These are phyloP conservation scores for Phytophthora tubulina DNA, from an alignment of 352 stramenopile genomes.

Conservation along the genomic window DNA sequence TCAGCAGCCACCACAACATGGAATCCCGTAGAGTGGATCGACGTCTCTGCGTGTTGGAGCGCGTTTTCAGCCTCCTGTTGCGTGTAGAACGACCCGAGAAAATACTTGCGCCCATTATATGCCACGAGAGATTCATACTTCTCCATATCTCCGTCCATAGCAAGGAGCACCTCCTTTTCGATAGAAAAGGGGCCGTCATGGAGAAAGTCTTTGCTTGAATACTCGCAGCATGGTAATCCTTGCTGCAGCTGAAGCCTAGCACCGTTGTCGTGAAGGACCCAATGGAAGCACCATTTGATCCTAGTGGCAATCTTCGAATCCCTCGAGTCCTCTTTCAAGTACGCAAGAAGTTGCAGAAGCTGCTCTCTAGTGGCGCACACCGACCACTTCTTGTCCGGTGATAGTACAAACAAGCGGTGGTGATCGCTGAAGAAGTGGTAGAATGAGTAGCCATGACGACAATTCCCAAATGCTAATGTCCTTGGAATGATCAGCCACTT, in stretches of 20 bases:
- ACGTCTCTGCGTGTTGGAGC: constrained; percentile 49
- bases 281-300: constrained; percentile 57
- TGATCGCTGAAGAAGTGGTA: constrained; percentile 76
- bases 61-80: constrained; percentile 58
- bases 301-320: constrained; percentile 46
- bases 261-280: constrained; percentile 42
- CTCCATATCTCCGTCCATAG: constrained; percentile 57
- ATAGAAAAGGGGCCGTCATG: constrained; percentile 54
- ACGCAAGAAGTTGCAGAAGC: constrained; percentile 54
- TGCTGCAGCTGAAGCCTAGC: constrained; percentile 24
- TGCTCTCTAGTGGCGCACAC: constrained; percentile 38
- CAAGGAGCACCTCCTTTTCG: constrained; percentile 53
- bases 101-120: constrained; percentile 61
- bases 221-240: constrained; percentile 44
- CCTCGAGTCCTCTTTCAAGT: constrained; percentile 57
- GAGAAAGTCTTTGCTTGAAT: constrained; percentile 48
- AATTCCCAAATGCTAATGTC: constrained; percentile 68
- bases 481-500: constrained; percentile 67
- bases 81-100: constrained; percentile 57
- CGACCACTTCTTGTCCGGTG: constrained; percentile 60
- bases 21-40: constrained; percentile 44
- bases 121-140: constrained; percentile 56
- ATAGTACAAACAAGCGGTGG: constrained; percentile 62
- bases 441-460: constrained; percentile 58
- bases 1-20: constrained; percentile 44